phyloP scores from a whole-genome alignment of 2,329 filamentous ascomycete species.

The Exophiala xenobiotica region DNA sequence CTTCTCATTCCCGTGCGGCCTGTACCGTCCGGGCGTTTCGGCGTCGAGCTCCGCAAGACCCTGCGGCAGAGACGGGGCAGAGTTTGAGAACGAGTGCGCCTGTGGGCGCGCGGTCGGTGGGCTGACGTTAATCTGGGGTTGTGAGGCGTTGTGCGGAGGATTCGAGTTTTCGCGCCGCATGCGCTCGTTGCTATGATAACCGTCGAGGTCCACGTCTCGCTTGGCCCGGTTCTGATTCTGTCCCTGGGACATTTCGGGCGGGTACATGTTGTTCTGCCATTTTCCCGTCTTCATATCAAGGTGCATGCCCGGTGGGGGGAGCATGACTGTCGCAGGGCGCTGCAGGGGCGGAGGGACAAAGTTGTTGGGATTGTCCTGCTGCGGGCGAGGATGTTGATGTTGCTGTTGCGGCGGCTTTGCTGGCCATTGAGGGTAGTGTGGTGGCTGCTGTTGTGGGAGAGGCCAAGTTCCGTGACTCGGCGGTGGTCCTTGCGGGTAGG shows the following conservation, averaged over 20 bases:
- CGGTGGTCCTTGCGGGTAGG: slow-evolving; percentile 4
- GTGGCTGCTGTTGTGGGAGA: slow-evolving; percentile 11
- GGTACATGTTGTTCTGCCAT: slow-evolving; percentile 24
- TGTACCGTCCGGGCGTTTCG: slow-evolving; percentile 20
- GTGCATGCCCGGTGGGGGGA: slow-evolving; percentile 20
- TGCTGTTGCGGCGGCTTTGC: slow-evolving; percentile 2
- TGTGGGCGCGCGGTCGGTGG: neutral
- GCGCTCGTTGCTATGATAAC: neutral
- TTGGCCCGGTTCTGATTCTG: neutral
- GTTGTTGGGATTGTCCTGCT: slow-evolving; percentile 3
- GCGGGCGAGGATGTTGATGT: slow-evolving; percentile 3
- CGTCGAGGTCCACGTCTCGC: neutral
- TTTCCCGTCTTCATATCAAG: slow-evolving; percentile 27
- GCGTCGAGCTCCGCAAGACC: slow-evolving; percentile 20
- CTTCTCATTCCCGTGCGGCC: slow-evolving; percentile 13
- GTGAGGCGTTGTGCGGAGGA: neutral
- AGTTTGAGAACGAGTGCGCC: neutral
- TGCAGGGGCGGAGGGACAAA: slow-evolving; percentile 18
- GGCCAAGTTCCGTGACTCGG: slow-evolving; percentile 20
- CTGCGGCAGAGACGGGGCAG: neutral
- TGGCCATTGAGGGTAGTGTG: no score
- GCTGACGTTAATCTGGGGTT: slow-evolving; percentile 18
- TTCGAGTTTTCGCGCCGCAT: slow-evolving; percentile 11
- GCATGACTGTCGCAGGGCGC: slow-evolving; percentile 13
- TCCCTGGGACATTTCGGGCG: slow-evolving; percentile 22